Base-by-base conservation (phyloP, 768 basidiomycete species). In the Sporobolomyces pararoseus region DNA sequence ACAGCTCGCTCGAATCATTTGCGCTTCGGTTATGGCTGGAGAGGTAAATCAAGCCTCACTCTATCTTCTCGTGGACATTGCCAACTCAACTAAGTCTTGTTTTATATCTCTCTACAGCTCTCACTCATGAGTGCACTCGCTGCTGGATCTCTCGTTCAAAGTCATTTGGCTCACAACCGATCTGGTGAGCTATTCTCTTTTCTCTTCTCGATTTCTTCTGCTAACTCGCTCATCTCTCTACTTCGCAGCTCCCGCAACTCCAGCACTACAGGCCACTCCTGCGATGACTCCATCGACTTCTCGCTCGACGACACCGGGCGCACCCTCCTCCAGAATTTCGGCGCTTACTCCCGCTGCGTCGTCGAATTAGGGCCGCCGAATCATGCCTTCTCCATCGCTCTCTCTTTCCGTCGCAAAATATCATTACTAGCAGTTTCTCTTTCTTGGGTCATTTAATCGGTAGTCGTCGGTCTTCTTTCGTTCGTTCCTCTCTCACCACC, bases 21-120 rank as follows among this genome's bases (percentile, higher is more conserved):
- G 88, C 44, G 86, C 92, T 0, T 85, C 91, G 0, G 96, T 99
- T 76, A 96, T 98, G 92, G 95, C 96, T 2, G 96, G 96, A 42
- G 96, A 99, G 27, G 66, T 55, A 34, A 49, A 57, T 34, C 35
- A 13, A 23, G 25, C n/a, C n/a, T n/a, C n/a, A n/a, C n/a, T n/a
- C n/a, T n/a, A n/a, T n/a, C 17, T 13, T 42, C 50, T 29, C 50
- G n/a, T 17, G 7, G 47, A n/a, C 7, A 7, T 49, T 21, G 14
- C 47, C 12, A 49, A 7, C 51, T 29, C 32, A 14, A 7, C 25
- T 9, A 3, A 23, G 3, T 3, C 34, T 25, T 65, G 29, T 44
- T 34, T 16, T 4, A 2, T 23, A 1, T 42, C 54, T 65, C n/a
- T 47, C 31, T 29, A 17, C 25, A 62, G 80, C 83, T 98, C 37